Conservation (phyloP, 2,329 filamentous ascomycete genomes). For the Aspergillus persii region DNA sequence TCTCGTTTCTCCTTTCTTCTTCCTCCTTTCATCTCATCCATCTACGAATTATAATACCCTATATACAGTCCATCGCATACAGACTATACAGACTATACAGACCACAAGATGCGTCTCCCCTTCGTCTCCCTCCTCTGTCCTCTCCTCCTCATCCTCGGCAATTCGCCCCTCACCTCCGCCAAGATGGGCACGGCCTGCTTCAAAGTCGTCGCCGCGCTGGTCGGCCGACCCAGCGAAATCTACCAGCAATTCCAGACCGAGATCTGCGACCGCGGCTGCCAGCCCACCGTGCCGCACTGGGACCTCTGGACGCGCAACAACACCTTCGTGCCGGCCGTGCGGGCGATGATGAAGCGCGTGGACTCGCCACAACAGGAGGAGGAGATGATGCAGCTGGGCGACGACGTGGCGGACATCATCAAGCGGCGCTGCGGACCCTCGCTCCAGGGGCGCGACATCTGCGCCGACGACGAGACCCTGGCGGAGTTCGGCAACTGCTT, state of each 20-base stretch:
- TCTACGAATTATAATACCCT: no score
- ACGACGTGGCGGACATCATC: conserved; percentile 35
- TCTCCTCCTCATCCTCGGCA: conserved; percentile 16
- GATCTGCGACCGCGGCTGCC: conserved; percentile 33
- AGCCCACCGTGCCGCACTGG: conserved; percentile 35
- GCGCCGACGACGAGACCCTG: conserved; percentile 30
- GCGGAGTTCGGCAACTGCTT: conserved; percentile 36
- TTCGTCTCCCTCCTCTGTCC: conserved; percentile 15
- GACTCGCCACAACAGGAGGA: conserved; percentile 30
- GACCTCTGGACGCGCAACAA: conserved; percentile 39
- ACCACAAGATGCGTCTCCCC: conserved; percentile 18
- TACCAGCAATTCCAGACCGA: conserved; percentile 35
- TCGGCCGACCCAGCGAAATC: conserved; percentile 29
- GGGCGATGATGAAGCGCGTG: conserved; percentile 30
- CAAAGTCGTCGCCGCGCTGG: conserved; percentile 74
- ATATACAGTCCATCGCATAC: no score
- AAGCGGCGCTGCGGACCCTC: conserved; percentile 30
- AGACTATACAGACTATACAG: no score
- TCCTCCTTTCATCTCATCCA: no score
- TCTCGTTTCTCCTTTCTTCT: no score
- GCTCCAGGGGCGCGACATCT: conserved; percentile 32
- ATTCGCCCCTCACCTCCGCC: conserved; percentile 14
- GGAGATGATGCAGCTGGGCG: conserved; percentile 31
- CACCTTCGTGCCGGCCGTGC: conserved; percentile 36
- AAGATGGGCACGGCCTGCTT: conserved; percentile 65